These are phyloP conservation scores for Wickerhamomyces subpelliculosus DNA, from an alignment of 805 yeast species.

Conservation along the genomic window DNA sequence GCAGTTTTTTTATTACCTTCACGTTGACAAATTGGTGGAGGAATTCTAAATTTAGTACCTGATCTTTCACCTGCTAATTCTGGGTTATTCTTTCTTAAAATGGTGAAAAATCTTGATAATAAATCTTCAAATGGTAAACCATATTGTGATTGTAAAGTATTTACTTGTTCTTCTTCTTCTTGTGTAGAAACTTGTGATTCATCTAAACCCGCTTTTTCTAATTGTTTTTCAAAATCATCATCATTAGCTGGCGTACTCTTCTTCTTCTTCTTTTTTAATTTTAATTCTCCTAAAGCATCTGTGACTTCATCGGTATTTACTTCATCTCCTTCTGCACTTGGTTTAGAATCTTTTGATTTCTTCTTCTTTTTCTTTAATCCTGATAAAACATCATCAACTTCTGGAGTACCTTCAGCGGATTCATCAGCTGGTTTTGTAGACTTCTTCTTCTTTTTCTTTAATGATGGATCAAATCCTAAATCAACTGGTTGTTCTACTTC, in stretches of 20 bases:
- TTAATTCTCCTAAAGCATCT: slow-evolving; percentile 63
- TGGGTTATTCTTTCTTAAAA: slow-evolving; percentile 90
- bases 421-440: slow-evolving; percentile 36
- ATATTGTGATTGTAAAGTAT: slow-evolving; percentile 33
- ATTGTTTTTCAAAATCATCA: slow-evolving; percentile 80
- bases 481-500: slow-evolving; percentile 16
- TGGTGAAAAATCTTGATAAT: slow-evolving; percentile 76
- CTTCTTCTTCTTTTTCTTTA: slow-evolving; percentile 77
- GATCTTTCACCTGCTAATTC: slow-evolving; percentile 96
- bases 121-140: slow-evolving; percentile 73
- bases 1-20: slow-evolving; percentile 96
- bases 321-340: slow-evolving; percentile 28
- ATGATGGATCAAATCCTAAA: slow-evolving; percentile 59
- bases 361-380: slow-evolving; percentile 85
- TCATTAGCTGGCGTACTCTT: slow-evolving; percentile 52
- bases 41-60: slow-evolving; percentile 89
- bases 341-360: slow-evolving; percentile 43
- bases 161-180: slow-evolving; percentile 21
- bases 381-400: slow-evolving; percentile 59
- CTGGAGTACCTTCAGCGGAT: slow-evolving; percentile 33
- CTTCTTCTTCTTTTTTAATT: slow-evolving; percentile 80
- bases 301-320: slow-evolving; percentile 37
- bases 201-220: slow-evolving; percentile 82
- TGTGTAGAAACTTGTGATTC: slow-evolving; percentile 10
- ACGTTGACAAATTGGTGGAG: slow-evolving; percentile 95